Evolutionary conservation across 805 yeast species (phyloP), one percentile per base, ranked within the genome.

Genomic region (Lipomyces sp.): DNA sequence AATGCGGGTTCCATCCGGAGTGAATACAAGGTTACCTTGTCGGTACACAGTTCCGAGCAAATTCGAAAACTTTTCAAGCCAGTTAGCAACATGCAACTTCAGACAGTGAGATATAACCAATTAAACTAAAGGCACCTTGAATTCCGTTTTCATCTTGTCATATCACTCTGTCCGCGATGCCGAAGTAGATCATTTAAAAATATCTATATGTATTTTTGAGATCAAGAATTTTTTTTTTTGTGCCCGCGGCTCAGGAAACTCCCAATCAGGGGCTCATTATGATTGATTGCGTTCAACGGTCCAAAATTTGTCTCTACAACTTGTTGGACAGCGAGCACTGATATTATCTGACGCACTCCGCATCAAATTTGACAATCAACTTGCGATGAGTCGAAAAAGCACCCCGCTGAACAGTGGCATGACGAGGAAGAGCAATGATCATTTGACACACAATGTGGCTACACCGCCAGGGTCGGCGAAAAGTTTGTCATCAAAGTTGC

Each of bases 31-130:
- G 76, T 94, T 92, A n/a, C 98, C 99, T 75, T 89, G 90, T 59
- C 96, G 83, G 76, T 95, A 95, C 2, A 95, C 98, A 0, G 98
- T 93, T 35, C 99, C 99, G 73, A 95, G 80, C 39, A 95, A 82
- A 79, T 94, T 95, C 42, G 96, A 87, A 73, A 95, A 89, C 83
- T 88, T 80, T 64, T 70, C 72, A 62, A 24, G 39, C 74, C 73
- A 13, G 71, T 67, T 39, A 73, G 73, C 72, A 73, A 69, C 29
- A 73, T 32, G 10, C 42, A 66, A 45, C 45, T 10, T 6, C 13
- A 11, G n/a, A 24, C 10, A 34, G 11, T 37, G 3, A n/a, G 3
- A 4, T n/a, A 8, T 13, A 13, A 51, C 54, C 4, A 18, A 34
- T 13, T 32, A 50, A 34, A 58, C 10, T 10, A 51, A 35, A 42